These are phyloP conservation scores for Hygrophorus pudorinus DNA, from an alignment of 768 basidiomycete genomes.

Conservation along the genomic window DNA sequence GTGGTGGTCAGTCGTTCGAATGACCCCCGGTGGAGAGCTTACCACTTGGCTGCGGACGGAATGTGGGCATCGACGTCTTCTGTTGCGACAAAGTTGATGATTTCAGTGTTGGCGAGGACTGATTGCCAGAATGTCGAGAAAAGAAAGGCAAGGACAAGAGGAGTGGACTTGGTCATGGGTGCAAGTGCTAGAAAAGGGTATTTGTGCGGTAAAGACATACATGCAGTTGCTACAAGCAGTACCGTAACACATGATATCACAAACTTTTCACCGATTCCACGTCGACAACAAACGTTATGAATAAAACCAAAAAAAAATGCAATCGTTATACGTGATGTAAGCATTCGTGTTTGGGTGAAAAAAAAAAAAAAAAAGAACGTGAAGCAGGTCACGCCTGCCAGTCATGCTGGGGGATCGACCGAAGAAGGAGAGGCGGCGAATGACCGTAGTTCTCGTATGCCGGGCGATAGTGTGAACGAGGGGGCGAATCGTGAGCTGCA, in stretches of 20 bases:
- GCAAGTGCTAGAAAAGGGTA: neutral
- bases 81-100: slow-evolving; percentile 30
- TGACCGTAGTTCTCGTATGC: neutral
- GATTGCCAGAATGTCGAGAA: neutral
- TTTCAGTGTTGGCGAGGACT: slow-evolving; percentile 50
- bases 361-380: too few relatives aligned
- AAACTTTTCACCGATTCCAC: too few relatives aligned
- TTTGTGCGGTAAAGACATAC: too few relatives aligned
- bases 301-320: too few relatives aligned
- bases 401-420: neutral
- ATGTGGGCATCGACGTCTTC: slow-evolving; percentile 13
- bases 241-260: too few relatives aligned
- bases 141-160: neutral
- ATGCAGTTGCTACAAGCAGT: too few relatives aligned
- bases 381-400: neutral
- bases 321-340: too few relatives aligned
- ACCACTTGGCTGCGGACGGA: slow-evolving; percentile 19
- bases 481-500: neutral
- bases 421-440: neutral
- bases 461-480: neutral
- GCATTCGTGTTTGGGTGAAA: too few relatives aligned
- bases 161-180: neutral
- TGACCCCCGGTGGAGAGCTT: slow-evolving; percentile 10
- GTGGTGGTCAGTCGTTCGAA: neutral
- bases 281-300: too few relatives aligned